A percentile compares a stretch with the other conserved stretches of the same genome.
phyloP scores from a whole-genome alignment of 225 moss, liverwort and hornwort species.

The Physcomitrellopsis africana region DNA sequence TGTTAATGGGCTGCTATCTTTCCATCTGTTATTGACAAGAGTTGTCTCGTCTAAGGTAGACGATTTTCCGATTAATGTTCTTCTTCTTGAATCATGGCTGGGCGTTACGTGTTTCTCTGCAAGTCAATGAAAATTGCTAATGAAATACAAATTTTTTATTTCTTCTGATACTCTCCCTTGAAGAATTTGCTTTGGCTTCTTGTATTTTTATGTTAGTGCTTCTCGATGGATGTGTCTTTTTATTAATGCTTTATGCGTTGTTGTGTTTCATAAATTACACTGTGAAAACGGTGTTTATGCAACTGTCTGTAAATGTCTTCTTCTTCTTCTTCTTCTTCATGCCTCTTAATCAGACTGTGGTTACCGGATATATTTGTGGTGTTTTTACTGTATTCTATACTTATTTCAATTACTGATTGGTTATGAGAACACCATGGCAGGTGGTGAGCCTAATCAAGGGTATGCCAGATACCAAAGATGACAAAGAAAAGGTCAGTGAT shows the following conservation, averaged over 20 bases:
- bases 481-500: slow-evolving; percentile 46
- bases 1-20: neutral
- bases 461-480: slow-evolving; percentile 48
- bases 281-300: no score
- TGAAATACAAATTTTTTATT: neutral
- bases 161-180: neutral
- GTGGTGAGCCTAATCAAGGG: slow-evolving; percentile 64
- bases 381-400: neutral
- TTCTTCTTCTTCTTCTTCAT: no score
- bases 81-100: neutral
- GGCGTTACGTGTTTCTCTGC: neutral
- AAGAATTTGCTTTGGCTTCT: no score
- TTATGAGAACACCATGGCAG: slow-evolving; percentile 28
- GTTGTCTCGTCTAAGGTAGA: neutral
- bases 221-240: no score
- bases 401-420: slow-evolving; percentile 2
- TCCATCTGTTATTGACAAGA: neutral
- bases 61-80: neutral
- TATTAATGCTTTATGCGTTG: no score
- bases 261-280: no score
- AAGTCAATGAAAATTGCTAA: slow-evolving; percentile 9
- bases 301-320: no score
- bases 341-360: neutral
- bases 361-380: slow-evolving; percentile 19
- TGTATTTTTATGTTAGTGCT: no score